These are phyloP conservation scores for Thymus quinquecostatus DNA, from an alignment of 257 asterid genomes.

Conservation along the genomic window DNA sequence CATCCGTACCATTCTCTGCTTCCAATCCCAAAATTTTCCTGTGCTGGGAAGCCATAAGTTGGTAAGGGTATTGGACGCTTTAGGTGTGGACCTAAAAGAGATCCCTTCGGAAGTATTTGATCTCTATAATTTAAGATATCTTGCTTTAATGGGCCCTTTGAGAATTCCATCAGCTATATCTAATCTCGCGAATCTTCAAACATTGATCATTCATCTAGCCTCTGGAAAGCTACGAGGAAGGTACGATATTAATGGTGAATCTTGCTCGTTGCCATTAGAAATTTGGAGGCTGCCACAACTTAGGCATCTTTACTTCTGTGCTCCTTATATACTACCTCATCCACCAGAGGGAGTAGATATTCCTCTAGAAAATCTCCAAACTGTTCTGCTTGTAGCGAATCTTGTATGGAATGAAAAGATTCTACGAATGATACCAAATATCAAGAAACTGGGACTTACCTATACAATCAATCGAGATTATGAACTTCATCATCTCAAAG, in stretches of 20 bases:
- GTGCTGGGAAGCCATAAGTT: background rate
- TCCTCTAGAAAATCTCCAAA: background rate
- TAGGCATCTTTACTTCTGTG: background rate
- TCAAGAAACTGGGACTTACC: background rate
- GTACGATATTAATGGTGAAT: too few species aligned
- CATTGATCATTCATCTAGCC: too few species aligned
- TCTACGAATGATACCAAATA: background rate
- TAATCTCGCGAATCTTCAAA: too few species aligned
- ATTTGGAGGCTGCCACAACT: background rate
- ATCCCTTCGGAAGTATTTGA: too few species aligned
- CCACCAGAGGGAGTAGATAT: background rate
- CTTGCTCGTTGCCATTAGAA: background rate
- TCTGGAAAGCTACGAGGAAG: background rate
- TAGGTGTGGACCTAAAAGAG: too few species aligned
- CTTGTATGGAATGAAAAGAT: background rate
- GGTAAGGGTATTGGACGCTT: constrained; percentile 5
- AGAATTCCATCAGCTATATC: too few species aligned
- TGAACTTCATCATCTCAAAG: background rate
- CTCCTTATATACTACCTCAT: background rate
- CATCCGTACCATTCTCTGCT: background rate
- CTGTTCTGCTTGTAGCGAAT: background rate
- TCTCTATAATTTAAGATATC: too few species aligned
- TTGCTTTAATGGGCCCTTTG: too few species aligned
- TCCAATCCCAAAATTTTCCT: background rate
- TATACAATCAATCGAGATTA: background rate